Evolutionary conservation across 163 green algal species (phyloP), one percentile per base, ranked within the genome.

Genomic region (Chlamydomonas reinhardtii): DNA sequence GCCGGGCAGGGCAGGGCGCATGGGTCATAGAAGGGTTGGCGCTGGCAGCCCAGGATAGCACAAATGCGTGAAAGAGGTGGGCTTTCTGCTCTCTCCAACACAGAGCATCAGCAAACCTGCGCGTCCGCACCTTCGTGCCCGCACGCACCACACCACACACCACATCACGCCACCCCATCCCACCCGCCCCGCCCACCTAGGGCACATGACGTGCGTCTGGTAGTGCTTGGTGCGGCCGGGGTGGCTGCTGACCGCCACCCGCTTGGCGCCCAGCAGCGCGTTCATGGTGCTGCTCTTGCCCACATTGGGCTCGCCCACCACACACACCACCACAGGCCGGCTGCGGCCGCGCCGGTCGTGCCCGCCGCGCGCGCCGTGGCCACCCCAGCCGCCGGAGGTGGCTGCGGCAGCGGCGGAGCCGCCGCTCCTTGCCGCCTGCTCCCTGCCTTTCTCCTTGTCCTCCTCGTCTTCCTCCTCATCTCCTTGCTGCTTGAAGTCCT

Each of bases 231-330:
- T 95, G 64, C 93, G 84, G 0, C 93, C 92, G 1, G 91, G 91
- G 88, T 94, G 92, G 43, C 48, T 81, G 68, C 74, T 91, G 15
- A 93, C 91, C 22, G 90, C 78, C 65, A 94, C 89, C 68, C 89
- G 82, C 86, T 96, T 92, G 15, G 87, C 84, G 12, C 93, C 93
- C 48, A 96, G 80, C 76, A 96, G 74, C n/a, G 88, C 79, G 54
- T 96, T 96, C 52, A 96, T 80, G 3, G 89, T 91, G 66, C 85
- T 92, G 73, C 83, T 92, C 89, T 96, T 96, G 73, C 93, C 93
- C 24, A 94, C 90, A 66, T 96, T 96, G 22, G 93, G 93, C 89
- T 96, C 93, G 0, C 92, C 92, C 19, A 95, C 75, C 16, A 95
- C 74, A 19, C 88, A 89, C 22, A 94, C 76, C 64, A 94, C 91